A percentile compares a stretch with the other conserved stretches of the same genome.
Evolutionary conservation across 192 early-diverging fungal species (phyloP).

Genomic region (Fimicolochytrium jonesii): DNA sequence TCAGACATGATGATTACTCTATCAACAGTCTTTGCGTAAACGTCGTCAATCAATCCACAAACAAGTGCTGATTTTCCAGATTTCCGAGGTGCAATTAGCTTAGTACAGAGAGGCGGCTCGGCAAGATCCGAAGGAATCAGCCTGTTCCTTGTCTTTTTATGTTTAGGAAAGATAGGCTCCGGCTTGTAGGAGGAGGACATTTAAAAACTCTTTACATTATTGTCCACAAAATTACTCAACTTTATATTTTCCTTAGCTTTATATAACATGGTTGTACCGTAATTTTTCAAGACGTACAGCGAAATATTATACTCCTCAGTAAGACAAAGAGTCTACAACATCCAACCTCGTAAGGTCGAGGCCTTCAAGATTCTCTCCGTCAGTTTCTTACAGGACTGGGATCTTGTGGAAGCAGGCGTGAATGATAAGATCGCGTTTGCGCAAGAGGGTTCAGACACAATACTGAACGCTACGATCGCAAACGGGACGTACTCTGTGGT

Average conservation of each 20-base stretch:
- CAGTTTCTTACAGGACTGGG: constrained; percentile 17
- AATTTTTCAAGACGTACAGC: constrained; percentile 2
- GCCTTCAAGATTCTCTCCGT: constrained; percentile 6
- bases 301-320: constrained; percentile 12
- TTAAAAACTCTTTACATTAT: too few species aligned
- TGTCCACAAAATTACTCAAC: too few species aligned
- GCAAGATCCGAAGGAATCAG: constrained; percentile 14
- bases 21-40: constrained; percentile 8
- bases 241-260: too few species aligned
- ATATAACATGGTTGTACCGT: too few species aligned
- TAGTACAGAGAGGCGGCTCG: constrained; percentile 1
- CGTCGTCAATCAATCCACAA: constrained; percentile 13
- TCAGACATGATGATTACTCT: constrained; percentile 10
- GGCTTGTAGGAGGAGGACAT: too few species aligned
- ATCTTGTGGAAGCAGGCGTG: not conserved
- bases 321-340: not conserved
- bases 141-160: not conserved
- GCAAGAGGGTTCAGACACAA: constrained; percentile 9
- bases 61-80: constrained; percentile 13
- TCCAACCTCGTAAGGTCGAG: constrained; percentile 1
- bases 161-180: constrained; percentile 2
- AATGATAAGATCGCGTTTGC: constrained; percentile 18
- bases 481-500: constrained; percentile 11
- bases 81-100: not conserved
- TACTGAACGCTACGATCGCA: constrained; percentile 12